Conservation (phyloP, 768 basidiomycete genomes). For the Chalciporus piperatus region DNA sequence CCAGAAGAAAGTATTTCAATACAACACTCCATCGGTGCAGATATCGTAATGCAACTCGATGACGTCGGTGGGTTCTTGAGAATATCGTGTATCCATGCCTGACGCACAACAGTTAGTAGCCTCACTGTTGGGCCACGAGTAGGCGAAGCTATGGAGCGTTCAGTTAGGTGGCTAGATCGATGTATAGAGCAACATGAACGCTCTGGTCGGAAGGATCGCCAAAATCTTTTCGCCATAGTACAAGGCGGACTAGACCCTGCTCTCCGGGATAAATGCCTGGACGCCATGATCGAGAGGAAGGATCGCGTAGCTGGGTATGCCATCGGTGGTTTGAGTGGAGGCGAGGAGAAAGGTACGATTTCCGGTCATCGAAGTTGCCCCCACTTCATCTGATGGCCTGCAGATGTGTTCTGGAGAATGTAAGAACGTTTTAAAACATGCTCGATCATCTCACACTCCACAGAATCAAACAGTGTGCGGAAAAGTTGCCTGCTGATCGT, state of each 20-base stretch:
- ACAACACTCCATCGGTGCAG: constrained; percentile 87
- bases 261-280: constrained; percentile 72
- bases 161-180: constrained; percentile 86
- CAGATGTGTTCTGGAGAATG: constrained; percentile 86
- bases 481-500: constrained; percentile 77
- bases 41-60: constrained; percentile 94
- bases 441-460: constrained; percentile 11
- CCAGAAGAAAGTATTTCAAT: constrained; percentile 91
- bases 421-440: constrained; percentile 33
- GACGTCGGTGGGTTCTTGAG: constrained; percentile 66
- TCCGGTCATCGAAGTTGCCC: constrained; percentile 5
- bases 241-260: constrained; percentile 79
- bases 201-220: constrained; percentile 59
- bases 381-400: constrained; percentile 1
- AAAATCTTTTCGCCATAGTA: constrained; percentile 90
- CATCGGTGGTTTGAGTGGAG: constrained; percentile 87
- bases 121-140: constrained; percentile 79
- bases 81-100: not conserved
- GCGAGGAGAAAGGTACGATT: constrained; percentile 80
- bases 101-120: constrained; percentile 58
- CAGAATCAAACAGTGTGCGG: constrained; percentile 81
- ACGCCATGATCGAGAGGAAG: constrained; percentile 77
- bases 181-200: constrained; percentile 75
- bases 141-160: constrained; percentile 84
- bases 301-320: constrained; percentile 85